Evolutionary conservation across 306 rosid species (phyloP).

Genomic region (Cucumis sativus): DNA sequence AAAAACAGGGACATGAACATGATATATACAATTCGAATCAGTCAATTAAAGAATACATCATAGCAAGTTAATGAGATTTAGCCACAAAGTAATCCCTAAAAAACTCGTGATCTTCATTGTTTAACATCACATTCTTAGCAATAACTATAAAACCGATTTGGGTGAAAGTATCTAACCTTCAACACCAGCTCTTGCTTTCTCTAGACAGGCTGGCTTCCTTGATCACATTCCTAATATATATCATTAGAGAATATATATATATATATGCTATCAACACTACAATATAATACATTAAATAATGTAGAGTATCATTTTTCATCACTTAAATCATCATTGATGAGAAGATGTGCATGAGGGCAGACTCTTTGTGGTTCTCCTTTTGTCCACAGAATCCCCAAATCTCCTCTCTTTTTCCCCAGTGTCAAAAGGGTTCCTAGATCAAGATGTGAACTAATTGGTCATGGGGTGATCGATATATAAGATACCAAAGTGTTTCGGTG

Average conservation of each 20-base stretch:
- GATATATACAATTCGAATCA: neutral
- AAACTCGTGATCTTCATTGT: neutral
- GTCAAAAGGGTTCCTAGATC: conserved; percentile 58
- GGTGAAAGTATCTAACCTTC: neutral
- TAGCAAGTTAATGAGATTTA: neutral
- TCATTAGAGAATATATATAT: neutral
- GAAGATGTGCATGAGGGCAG: conserved; percentile 62
- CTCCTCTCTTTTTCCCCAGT: conserved; percentile 71
- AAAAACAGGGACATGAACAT: neutral
- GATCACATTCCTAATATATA: conserved; percentile 6
- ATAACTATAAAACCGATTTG: neutral
- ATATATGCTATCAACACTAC: neutral
- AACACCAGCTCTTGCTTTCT: conserved; percentile 9
- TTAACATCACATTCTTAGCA: neutral
- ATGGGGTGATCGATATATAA: neutral
- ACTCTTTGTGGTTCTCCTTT: conserved; percentile 66
- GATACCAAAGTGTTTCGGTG: neutral
- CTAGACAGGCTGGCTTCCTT: conserved; percentile 8
- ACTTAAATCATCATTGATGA: conserved; percentile 27
- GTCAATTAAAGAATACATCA: neutral
- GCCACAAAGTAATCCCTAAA: neutral
- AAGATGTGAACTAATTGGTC: neutral
- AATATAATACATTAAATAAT: conserved; percentile 2
- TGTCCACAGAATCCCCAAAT: conserved; percentile 50
- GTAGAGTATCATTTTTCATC: conserved; percentile 20